These are phyloP conservation scores for Vaccinium vitisidaea DNA, from an alignment of 148 eudicot species.

Conservation along the genomic window DNA sequence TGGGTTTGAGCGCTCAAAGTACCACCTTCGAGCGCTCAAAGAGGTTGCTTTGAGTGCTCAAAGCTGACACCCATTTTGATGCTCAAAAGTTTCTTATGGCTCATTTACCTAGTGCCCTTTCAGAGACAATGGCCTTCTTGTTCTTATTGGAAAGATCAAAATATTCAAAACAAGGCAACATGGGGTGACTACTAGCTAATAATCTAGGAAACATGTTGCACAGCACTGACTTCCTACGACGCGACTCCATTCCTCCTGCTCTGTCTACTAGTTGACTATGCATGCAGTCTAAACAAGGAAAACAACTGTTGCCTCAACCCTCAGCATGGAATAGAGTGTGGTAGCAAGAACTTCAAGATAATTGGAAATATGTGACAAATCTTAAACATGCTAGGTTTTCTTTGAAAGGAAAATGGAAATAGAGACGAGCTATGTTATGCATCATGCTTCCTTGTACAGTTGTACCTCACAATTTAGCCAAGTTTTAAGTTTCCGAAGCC, in stretches of 20 bases:
- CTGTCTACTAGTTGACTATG: not conserved
- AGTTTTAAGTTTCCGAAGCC: not conserved
- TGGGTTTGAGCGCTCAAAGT: no score
- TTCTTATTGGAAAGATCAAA: not conserved
- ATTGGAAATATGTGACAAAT: not conserved
- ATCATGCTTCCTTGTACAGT: not conserved
- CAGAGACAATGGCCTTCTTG: not conserved
- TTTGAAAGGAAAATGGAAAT: not conserved
- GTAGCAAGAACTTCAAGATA: not conserved
- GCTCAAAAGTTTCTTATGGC: not conserved
- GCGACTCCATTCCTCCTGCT: not conserved
- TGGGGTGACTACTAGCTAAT: not conserved
- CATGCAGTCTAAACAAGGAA: not conserved
- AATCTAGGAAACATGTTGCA: not conserved
- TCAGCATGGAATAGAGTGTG: not conserved
- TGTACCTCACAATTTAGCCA: not conserved
- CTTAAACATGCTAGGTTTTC: not conserved
- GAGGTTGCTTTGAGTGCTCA: no score
- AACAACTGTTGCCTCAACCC: not conserved
- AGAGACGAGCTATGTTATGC: not conserved
- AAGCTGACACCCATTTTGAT: not conserved
- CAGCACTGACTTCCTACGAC: not conserved
- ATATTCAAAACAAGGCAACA: not conserved
- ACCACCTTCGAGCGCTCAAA: no score
- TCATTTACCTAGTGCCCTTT: not conserved